Conservation (phyloP, 139 green algal species). For the Diplosphaera chodatii region DNA sequence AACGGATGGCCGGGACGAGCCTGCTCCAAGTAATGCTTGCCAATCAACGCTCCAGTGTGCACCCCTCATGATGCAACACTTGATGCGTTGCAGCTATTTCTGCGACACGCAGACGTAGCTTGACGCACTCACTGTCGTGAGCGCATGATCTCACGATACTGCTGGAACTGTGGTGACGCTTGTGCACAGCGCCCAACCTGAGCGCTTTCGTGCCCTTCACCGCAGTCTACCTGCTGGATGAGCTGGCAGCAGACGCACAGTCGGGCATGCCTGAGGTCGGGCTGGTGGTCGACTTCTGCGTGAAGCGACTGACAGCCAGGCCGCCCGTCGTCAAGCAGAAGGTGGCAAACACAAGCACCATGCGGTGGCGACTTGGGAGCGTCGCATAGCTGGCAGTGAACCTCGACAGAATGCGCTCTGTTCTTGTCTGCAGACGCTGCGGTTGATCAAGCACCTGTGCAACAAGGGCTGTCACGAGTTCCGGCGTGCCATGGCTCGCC, state of each 20-base stretch:
- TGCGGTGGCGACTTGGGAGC: no score
- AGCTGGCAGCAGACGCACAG: slow-evolving; percentile 46
- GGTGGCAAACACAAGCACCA: no score
- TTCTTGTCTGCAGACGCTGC: slow-evolving; percentile 62
- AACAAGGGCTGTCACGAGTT: slow-evolving; percentile 54
- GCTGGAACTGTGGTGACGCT: no score
- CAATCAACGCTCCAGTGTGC: background rate
- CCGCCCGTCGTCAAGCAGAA: slow-evolving; percentile 71
- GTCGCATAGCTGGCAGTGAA: no score
- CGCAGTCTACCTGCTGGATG: slow-evolving; percentile 76
- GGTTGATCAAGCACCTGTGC: slow-evolving; percentile 61
- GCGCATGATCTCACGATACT: no score
- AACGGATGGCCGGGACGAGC: slow-evolving; percentile 42
- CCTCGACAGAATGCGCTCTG: no score
- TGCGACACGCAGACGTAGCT: no score
- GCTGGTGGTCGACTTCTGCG: slow-evolving; percentile 41
- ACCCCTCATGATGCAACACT: background rate
- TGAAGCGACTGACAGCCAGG: slow-evolving; percentile 42
- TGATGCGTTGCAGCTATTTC: no score
- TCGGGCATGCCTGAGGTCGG: slow-evolving; percentile 24
- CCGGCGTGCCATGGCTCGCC: slow-evolving; percentile 44
- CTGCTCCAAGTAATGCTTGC: slow-evolving; percentile 35
- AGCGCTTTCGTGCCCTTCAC: no score
- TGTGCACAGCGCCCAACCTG: no score
- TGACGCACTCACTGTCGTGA: no score